Conservation (phyloP, 495 filamentous ascomycete species). For the Hyaloscypha bicolor region DNA sequence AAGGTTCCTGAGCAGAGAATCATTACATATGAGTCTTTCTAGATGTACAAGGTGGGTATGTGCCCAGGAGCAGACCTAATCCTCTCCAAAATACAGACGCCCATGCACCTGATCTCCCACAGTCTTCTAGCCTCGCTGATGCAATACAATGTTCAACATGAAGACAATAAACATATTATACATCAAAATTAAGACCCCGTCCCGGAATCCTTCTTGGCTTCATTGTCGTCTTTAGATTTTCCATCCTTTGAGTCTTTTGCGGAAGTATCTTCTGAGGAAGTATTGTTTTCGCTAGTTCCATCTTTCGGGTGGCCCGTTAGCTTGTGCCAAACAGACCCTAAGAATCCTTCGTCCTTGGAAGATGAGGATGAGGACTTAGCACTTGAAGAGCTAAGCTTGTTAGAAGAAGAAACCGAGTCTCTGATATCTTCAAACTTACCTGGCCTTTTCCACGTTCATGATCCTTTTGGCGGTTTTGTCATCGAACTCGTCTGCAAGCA, state of each 20-base stretch:
- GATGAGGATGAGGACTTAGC: constrained; percentile 26
- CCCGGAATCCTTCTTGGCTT: constrained; percentile 13
- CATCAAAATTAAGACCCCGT: constrained; percentile 9
- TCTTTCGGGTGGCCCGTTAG: constrained; percentile 70
- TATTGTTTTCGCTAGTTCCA: constrained; percentile 35
- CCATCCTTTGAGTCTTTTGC: constrained; percentile 22
- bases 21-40: constrained; percentile 18
- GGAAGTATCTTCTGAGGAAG: constrained; percentile 33
- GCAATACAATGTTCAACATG: constrained; percentile 15
- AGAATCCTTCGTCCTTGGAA: constrained; percentile 77
- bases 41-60: constrained; percentile 20
- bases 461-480: constrained; percentile 90
- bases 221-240: constrained; percentile 13
- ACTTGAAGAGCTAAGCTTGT: constrained; percentile 10
- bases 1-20: constrained; percentile 25
- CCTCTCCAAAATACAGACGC: constrained; percentile 15
- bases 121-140: constrained; percentile 16
- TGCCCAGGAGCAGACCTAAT: constrained; percentile 7
- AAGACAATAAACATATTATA: constrained; percentile 10
- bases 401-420: not conserved
- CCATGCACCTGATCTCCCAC: constrained; percentile 25
- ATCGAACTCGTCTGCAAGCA: constrained; percentile 91
- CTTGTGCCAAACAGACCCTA: constrained; percentile 88
- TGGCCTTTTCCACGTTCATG: constrained; percentile 57
- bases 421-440: constrained; percentile 16